Conservation (phyloP, 2,329 filamentous ascomycete species). For the Ascochyta clinopodiicola region DNA sequence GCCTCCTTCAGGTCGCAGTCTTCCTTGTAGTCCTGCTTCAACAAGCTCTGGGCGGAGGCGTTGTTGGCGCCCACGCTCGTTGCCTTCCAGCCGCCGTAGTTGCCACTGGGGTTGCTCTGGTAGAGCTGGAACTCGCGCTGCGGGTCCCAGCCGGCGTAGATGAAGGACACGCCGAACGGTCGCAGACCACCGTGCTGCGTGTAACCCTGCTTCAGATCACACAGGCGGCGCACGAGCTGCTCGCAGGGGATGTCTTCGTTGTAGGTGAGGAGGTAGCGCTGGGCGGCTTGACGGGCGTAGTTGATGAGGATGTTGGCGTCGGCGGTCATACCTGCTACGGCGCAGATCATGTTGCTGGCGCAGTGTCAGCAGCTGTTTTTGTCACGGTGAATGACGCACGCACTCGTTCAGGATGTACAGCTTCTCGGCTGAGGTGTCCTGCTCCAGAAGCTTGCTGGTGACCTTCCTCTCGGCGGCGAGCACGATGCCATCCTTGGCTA, state of each 20-base stretch:
- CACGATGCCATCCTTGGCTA: constrained; percentile 98
- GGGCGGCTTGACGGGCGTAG: constrained; percentile 95
- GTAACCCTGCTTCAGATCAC: constrained; percentile 98
- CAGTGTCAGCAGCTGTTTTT: constrained; percentile 10
- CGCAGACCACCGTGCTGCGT: constrained; percentile 98
- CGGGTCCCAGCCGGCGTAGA: constrained; percentile 97
- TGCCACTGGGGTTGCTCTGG: constrained; percentile 97
- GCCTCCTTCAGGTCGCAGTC: constrained; percentile 96
- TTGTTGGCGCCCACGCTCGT: constrained; percentile 98
- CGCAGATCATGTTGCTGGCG: constrained; percentile 97
- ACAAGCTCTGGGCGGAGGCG: constrained; percentile 90
- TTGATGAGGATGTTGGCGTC: constrained; percentile 99
- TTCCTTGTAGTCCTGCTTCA: constrained; percentile 99
- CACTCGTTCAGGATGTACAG: constrained; percentile 99
- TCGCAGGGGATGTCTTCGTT: constrained; percentile 99
- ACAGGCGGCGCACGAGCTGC: constrained; percentile 93
- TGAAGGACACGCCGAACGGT: constrained; percentile 98
- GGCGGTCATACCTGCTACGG: constrained; percentile 98
- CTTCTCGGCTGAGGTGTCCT: constrained; percentile 99
- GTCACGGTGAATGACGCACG: constrained; percentile 38
- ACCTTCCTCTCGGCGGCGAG: constrained; percentile 98
- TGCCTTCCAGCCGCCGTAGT: constrained; percentile 99
- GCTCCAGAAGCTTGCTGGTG: constrained; percentile 97
- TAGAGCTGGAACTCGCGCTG: constrained; percentile 98
- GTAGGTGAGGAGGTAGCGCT: constrained; percentile 97